Conservation (phyloP, 805 yeast species). For the Hanseniaspora guilliermondii region DNA sequence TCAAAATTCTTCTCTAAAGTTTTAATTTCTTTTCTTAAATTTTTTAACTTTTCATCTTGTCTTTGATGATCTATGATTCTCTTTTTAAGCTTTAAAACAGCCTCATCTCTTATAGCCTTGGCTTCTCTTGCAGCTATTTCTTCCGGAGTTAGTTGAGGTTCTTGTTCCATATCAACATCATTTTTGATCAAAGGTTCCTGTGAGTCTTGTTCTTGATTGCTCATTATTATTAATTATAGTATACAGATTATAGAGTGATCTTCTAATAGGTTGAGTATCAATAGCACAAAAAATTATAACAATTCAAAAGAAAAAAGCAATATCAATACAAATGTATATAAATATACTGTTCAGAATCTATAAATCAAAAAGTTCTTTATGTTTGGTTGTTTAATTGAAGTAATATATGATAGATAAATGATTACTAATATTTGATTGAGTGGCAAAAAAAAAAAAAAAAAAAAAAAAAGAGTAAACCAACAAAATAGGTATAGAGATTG, state of each 20-base stretch:
- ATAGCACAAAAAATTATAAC: no score
- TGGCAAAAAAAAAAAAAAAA: background rate
- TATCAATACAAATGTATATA: no score
- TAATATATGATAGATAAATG: background rate
- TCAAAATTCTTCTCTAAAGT: constrained; percentile 73
- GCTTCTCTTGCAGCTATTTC: constrained; percentile 38
- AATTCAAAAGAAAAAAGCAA: background rate
- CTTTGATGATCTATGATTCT: constrained; percentile 85
- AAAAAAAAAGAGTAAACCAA: no score
- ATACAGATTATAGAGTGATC: no score
- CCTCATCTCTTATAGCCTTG: constrained; percentile 53
- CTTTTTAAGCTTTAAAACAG: constrained; percentile 65
- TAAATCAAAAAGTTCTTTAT: no score
- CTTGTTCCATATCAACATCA: constrained; percentile 24
- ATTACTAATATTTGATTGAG: background rate
- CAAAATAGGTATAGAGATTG: no score
- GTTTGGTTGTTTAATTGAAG: no score
- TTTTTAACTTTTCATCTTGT: constrained; percentile 85
- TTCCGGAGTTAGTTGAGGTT: constrained; percentile 16
- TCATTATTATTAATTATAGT: background rate
- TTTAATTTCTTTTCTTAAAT: constrained; percentile 67
- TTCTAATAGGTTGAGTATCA: background rate
- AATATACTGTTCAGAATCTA: no score
- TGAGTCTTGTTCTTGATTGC: constrained; percentile 12
- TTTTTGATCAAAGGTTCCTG: constrained; percentile 15